Conservation (phyloP, 2,329 filamentous ascomycete genomes). For the Calonectria honghensis region DNA sequence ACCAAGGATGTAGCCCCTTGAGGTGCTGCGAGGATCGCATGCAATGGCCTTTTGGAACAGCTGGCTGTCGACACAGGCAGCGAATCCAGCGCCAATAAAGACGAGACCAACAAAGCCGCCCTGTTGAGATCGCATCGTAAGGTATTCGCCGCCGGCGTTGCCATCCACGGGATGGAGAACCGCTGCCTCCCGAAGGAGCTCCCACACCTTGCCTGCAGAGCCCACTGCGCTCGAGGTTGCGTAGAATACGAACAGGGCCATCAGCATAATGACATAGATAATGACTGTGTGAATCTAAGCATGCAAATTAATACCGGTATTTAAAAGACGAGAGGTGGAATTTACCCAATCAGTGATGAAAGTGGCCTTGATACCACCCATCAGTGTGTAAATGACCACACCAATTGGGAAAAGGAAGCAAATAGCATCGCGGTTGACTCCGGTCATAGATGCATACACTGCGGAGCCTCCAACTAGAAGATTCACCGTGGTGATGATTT, state of each 20-base stretch:
- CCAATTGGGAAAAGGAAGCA: slow-evolving; percentile 40
- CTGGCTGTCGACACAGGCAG: slow-evolving; percentile 33
- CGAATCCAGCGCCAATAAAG: slow-evolving; percentile 36
- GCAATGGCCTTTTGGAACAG: slow-evolving; percentile 81
- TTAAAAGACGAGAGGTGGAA: background rate
- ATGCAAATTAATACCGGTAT: background rate
- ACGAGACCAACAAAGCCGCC: slow-evolving; percentile 36
- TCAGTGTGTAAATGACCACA: slow-evolving; percentile 36
- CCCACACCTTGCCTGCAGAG: slow-evolving; percentile 30
- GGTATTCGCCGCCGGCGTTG: slow-evolving; percentile 33
- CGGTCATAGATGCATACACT: slow-evolving; percentile 39
- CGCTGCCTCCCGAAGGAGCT: slow-evolving; percentile 33
- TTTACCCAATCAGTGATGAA: slow-evolving; percentile 41
- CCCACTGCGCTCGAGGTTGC: slow-evolving; percentile 32
- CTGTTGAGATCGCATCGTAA: slow-evolving; percentile 35
- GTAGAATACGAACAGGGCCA: slow-evolving; percentile 37
- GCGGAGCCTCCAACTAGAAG: slow-evolving; percentile 39
- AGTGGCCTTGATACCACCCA: slow-evolving; percentile 40
- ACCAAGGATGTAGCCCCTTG: slow-evolving; percentile 90
- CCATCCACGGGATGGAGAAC: slow-evolving; percentile 32
- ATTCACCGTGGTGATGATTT: slow-evolving; percentile 39
- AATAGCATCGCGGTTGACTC: slow-evolving; percentile 38
- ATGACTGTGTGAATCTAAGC: slow-evolving; percentile 35
- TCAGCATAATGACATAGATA: slow-evolving; percentile 39
- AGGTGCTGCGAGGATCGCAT: slow-evolving; percentile 85